Base-by-base conservation (phyloP, 2,329 filamentous ascomycete species). In the Mollisia scopiformis region DNA sequence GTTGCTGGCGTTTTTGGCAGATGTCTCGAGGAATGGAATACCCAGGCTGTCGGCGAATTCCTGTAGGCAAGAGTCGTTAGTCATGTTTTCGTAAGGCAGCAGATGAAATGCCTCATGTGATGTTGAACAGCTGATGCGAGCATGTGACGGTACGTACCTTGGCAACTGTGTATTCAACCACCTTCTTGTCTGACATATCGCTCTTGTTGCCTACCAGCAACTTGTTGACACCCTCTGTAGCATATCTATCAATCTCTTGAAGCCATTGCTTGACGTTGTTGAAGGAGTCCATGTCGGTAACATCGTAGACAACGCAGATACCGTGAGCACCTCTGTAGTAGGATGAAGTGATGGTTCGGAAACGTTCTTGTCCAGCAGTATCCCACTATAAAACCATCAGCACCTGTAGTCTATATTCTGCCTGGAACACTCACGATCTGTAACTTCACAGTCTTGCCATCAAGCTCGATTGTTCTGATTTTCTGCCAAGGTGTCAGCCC, bases 201-300 rank as follows among this genome's bases (percentile, higher is more conserved):
- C 93, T 97, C 90, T 99, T 99, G 90, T 99, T 99, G 75, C 95
- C 95, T 66, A 99, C 94, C 65, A 99, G 88, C 69, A 99, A 86
- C 87, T 99, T 99, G 88, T 99, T 99, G 75, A 99, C 95, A 69
- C 95, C 95, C 82, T 99, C 95, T 70, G 95, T 99, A 72, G 95
- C 95, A 75, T 99, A 98, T 78, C 95, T 89, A 83, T 99, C 95
- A 73, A 99, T 99, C 83, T 99, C 95, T 80, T 99, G 95, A 65
- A 99, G 88, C 95, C 95, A 99, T 85, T 99, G 95, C 91, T 99
- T 98, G 74, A 99, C 95, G 83, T 98, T 99, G 89, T 99, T 98
- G 92, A 99, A 99, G 30, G 92, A 97, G 79, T 98, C 95, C 94
- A 98, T 97, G 79, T 99, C 95, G 71, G 95, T 99, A 75, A 99